Percentiles rank a stretch among this genome's conserved stretches.
phyloP scores from a whole-genome alignment of 228 moss, liverwort and hornwort species.

The Sphagnum magellanicum region DNA sequence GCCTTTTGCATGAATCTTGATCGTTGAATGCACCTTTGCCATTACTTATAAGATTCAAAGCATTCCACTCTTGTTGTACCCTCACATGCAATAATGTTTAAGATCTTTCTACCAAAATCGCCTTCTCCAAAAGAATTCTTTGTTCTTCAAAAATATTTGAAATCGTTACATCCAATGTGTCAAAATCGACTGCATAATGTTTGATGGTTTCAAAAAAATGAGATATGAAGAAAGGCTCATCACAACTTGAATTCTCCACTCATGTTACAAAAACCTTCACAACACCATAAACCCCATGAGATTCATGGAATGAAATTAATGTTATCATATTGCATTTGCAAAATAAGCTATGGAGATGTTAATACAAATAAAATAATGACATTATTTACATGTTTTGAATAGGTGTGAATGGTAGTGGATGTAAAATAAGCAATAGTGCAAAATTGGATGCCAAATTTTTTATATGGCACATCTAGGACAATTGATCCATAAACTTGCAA shows the following conservation, averaged over 20 bases:
- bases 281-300: too few relatives aligned
- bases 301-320: too few relatives aligned
- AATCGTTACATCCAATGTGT: slow-evolving; percentile 40
- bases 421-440: too few relatives aligned
- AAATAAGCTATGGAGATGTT: too few relatives aligned
- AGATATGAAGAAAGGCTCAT: slow-evolving; percentile 80
- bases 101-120: slow-evolving; percentile 62
- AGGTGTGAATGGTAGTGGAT: too few relatives aligned
- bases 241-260: slow-evolving; percentile 59
- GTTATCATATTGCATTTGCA: too few relatives aligned
- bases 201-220: slow-evolving; percentile 63
- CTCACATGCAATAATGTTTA: slow-evolving; percentile 84
- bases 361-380: too few relatives aligned
- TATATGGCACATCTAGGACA: slow-evolving; percentile 42
- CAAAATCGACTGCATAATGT: slow-evolving; percentile 45
- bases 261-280: slow-evolving; percentile 59
- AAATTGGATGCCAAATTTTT: slow-evolving; percentile 38
- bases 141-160: slow-evolving; percentile 34
- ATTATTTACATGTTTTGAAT: too few relatives aligned
- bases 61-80: slow-evolving; percentile 81
- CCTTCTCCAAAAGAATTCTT: slow-evolving; percentile 43
- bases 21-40: slow-evolving; percentile 71
- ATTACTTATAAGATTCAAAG: slow-evolving; percentile 61
- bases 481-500: slow-evolving; percentile 49
- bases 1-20: slow-evolving; percentile 73